phyloP scores from a whole-genome alignment of 1,139 yeast species.

The Protomyces gravidus region DNA sequence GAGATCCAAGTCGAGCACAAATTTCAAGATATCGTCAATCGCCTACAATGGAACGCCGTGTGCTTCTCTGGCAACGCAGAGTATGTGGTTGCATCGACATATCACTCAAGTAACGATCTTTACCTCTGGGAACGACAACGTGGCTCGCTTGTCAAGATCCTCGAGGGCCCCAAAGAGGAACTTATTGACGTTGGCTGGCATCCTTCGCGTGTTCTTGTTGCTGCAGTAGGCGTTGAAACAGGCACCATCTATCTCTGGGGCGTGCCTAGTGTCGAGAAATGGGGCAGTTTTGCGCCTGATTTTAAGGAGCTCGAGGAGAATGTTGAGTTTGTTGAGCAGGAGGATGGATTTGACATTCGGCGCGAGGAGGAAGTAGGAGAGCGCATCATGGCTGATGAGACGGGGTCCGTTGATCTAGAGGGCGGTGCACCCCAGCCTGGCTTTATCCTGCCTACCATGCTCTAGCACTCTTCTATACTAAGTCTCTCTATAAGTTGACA shows the following conservation, averaged over 20 bases:
- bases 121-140: constrained; percentile 89
- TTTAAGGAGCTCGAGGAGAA: constrained; percentile 93
- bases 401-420: constrained; percentile 18
- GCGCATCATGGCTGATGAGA: constrained; percentile 22
- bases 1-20: constrained; percentile 64
- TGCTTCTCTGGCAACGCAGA: constrained; percentile 73
- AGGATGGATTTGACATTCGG: constrained; percentile 83
- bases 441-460: constrained; percentile 14
- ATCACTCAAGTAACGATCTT: constrained; percentile 80
- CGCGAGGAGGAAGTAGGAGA: constrained; percentile 24
- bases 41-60: constrained; percentile 83
- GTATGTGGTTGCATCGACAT: constrained; percentile 80
- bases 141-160: constrained; percentile 81
- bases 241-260: constrained; percentile 84
- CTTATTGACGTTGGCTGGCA: constrained; percentile 80
- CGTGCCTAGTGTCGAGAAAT: constrained; percentile 76
- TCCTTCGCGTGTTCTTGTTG: constrained; percentile 64
- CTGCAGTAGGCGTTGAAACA: constrained; percentile 83
- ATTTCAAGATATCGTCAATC: constrained; percentile 86
- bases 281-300: constrained; percentile 97
- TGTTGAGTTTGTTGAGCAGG: constrained; percentile 78
- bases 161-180: constrained; percentile 87
- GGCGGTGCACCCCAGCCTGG: neutral
- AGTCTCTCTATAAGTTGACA: no score
- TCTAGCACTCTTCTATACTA: no score